Conservation (phyloP, 331 rosid species). For the Rhamnella rubrinervis region DNA sequence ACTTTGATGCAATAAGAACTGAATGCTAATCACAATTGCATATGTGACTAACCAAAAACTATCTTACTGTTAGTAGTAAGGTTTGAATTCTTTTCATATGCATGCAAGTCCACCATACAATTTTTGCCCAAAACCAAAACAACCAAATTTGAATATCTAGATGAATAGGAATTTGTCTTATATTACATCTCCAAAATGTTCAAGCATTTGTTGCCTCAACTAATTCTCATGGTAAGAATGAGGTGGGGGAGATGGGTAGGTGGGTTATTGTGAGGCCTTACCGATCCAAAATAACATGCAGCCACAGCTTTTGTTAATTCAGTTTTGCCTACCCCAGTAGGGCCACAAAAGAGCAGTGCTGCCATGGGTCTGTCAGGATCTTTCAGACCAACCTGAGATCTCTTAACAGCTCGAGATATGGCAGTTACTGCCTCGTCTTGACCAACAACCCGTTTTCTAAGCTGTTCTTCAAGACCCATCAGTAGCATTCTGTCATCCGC, state of each 20-base stretch:
- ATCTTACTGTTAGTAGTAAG: neutral
- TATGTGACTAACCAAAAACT: neutral
- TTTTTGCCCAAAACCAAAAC: neutral
- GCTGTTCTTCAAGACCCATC: constrained; percentile 68
- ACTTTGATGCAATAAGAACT: neutral
- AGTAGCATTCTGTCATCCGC: constrained; percentile 68
- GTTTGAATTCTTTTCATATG: neutral
- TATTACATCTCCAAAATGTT: too few species aligned
- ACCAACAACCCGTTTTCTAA: constrained; percentile 69
- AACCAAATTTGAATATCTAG: too few species aligned
- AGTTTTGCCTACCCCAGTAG: constrained; percentile 96
- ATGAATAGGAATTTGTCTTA: too few species aligned
- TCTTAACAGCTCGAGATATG: constrained; percentile 78
- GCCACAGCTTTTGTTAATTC: constrained; percentile 86
- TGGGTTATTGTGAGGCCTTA: constrained; percentile 29
- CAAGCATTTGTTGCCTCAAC: too few species aligned
- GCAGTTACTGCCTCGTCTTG: constrained; percentile 90
- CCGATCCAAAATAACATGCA: constrained; percentile 84
- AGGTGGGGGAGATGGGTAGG: too few species aligned
- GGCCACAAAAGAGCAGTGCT: constrained; percentile 84
- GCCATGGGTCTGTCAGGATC: constrained; percentile 90
- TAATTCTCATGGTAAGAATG: too few species aligned
- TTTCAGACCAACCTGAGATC: constrained; percentile 82
- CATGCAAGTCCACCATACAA: neutral
- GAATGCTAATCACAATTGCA: neutral